Percentiles rank a stretch among this genome's conserved stretches.
Evolutionary conservation across 768 basidiomycete species (phyloP).

Genomic region (Zangia roseola): DNA sequence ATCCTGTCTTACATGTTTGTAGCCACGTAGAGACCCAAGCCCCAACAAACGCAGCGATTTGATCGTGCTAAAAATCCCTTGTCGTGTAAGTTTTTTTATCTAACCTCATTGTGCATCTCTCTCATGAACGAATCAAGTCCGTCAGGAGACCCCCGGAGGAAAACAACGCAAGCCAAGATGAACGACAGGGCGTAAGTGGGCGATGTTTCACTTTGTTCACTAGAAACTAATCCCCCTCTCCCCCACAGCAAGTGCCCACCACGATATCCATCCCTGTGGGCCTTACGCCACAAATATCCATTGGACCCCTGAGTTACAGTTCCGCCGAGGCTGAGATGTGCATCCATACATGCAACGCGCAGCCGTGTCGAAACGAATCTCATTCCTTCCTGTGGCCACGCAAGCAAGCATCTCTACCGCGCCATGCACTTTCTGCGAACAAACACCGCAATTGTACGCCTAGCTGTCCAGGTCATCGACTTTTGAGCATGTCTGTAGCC

Average conservation of each 20-base stretch:
- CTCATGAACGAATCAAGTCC: conserved; percentile 8
- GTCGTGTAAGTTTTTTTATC: conserved; percentile 11
- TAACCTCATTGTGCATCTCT: background rate
- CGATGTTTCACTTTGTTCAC: background rate
- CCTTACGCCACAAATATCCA: conserved; percentile 5
- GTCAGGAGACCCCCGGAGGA: conserved; percentile 6
- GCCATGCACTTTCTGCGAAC: conserved; percentile 25
- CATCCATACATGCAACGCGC: conserved; percentile 25
- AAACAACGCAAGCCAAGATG: background rate
- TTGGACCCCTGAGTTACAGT: background rate
- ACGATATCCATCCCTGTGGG: conserved; percentile 1
- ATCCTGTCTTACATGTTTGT: conserved; percentile 4
- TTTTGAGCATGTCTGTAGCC: conserved; percentile 13
- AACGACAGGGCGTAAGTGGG: conserved; percentile 12
- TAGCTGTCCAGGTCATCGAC: conserved; percentile 23
- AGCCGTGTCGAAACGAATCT: conserved; percentile 27
- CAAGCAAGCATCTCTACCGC: conserved; percentile 20
- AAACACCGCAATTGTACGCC: conserved; percentile 17
- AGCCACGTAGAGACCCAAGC: conserved; percentile 9
- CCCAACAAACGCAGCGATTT: conserved; percentile 17
- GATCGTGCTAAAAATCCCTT: conserved; percentile 24
- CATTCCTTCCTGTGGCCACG: conserved; percentile 26
- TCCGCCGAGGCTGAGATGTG: conserved; percentile 22
- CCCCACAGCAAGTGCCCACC: background rate
- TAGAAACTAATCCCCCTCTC: background rate